Evolutionary conservation across 257 asterid genomes (phyloP).

Genomic region (Solanum pennellii): DNA sequence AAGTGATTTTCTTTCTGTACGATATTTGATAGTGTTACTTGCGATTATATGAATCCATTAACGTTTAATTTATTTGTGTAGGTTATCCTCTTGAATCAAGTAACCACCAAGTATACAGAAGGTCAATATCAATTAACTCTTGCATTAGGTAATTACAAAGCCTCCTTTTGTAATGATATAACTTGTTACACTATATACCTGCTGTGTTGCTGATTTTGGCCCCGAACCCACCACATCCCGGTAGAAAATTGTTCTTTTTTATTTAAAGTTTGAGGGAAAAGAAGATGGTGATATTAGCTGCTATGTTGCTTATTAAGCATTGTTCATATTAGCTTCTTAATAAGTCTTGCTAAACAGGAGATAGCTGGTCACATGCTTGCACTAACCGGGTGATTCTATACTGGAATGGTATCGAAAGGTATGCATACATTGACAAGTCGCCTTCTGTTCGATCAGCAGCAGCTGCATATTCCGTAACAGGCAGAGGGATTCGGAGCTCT

Average conservation of each 20-base stretch:
- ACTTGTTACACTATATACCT: neutral
- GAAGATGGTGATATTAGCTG: neutral
- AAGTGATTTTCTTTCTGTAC: neutral
- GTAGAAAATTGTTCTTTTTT: neutral
- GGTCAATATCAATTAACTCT: constrained; percentile 87
- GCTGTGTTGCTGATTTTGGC: neutral
- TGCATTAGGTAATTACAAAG: constrained; percentile 61
- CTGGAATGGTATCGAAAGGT: constrained; percentile 82
- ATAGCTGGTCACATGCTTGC: constrained; percentile 97
- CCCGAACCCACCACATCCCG: neutral
- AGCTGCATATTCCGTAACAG: constrained; percentile 70
- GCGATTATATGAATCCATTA: neutral
- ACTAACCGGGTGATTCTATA: constrained; percentile 75
- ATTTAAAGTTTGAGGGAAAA: neutral
- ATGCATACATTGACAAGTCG: constrained; percentile 80
- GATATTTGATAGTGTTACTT: neutral
- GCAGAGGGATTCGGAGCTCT: constrained; percentile 65
- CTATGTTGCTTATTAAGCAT: neutral
- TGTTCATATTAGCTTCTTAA: neutral
- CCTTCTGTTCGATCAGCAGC: constrained; percentile 76
- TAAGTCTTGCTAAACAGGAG: constrained; percentile 44
- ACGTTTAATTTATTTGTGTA: constrained; percentile 21
- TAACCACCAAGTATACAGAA: constrained; percentile 62
- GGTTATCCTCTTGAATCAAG: constrained; percentile 85
- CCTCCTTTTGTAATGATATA: neutral